phyloP scores from a whole-genome alignment of 768 basidiomycete genomes.

The Russula brevipes region DNA sequence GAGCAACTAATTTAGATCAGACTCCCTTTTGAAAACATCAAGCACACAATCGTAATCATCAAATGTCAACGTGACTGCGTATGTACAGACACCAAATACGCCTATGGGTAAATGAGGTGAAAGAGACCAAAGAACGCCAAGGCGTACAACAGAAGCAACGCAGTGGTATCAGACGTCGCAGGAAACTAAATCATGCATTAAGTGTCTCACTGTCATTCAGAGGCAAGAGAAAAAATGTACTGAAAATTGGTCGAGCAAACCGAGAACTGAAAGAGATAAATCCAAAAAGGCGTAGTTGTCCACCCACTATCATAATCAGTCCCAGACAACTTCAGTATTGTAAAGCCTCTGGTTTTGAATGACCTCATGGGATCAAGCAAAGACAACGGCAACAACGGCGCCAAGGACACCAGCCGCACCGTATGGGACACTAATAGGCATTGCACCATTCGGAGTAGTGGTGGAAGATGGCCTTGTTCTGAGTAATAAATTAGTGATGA shows the following conservation, averaged over 20 bases:
- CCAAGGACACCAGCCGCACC: constrained; percentile 40
- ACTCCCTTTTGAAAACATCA: neutral
- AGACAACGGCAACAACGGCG: constrained; percentile 37
- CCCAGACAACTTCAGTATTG: neutral
- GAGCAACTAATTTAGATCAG: too few relatives aligned
- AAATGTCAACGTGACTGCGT: neutral
- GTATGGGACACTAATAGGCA: constrained; percentile 33
- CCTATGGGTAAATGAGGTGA: neutral
- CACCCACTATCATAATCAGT: neutral
- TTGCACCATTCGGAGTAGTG: constrained; percentile 32
- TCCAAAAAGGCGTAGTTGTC: constrained; percentile 17
- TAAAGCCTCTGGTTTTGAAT: neutral
- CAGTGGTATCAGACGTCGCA: constrained; percentile 16
- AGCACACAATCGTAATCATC: neutral
- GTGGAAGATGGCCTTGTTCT: neutral
- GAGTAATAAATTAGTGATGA: neutral
- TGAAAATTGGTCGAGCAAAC: constrained; percentile 3
- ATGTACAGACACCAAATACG: neutral
- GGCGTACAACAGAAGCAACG: neutral
- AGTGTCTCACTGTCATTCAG: constrained; percentile 9
- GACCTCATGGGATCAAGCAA: constrained; percentile 31
- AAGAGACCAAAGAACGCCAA: neutral
- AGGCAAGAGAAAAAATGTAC: neutral
- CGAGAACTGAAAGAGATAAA: neutral
- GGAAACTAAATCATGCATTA: constrained; percentile 13